Evolutionary conservation across 106 monocot species (phyloP), one percentile per base, ranked within the genome.

Genomic region (Posidonia australis): DNA sequence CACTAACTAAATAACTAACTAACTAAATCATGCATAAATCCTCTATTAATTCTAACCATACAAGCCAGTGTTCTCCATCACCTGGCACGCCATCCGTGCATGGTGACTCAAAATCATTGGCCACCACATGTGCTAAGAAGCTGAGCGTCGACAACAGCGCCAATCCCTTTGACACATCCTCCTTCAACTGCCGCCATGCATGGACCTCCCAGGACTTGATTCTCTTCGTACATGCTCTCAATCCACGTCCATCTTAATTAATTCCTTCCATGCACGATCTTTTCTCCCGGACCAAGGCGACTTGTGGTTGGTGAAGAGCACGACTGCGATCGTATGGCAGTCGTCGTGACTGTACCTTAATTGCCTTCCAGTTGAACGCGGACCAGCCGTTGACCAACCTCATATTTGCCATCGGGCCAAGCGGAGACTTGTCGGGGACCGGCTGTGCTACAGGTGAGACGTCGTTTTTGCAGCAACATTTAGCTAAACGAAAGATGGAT

Each of bases 381-480:
- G 22, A 29, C 0, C 51, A 43, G 43, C 72, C 72, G 21, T 30
- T 24, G 41, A 53, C 62, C 20, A 51, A 72, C 9, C 53, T 72
- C 42, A 51, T 72, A 19, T 72, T 54, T 61, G 72, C 72, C 31
- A 41, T 72, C 25, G 72, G 72, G 2, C 51, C 69, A n/a, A n/a
- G n/a, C n/a, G n/a, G n/a, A n/a, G n/a, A n/a, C n/a, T n/a, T n/a
- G n/a, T n/a, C n/a, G n/a, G n/a, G n/a, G n/a, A n/a, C n/a, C n/a
- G n/a, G n/a, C n/a, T n/a, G n/a, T 58, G 0, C 53, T 46, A 32
- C 52, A 32, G 22, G 18, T n/a, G 25, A 20, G 24, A 51, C 22
- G 27, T 9, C 62, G 27, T 41, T 53, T 53, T 45, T 63, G 51
- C 70, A 51, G 17, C 19, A 36, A 0, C 72, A 72, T 42, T 3